A percentile compares a stretch with the other conserved stretches of the same genome.
These are phyloP conservation scores for Fraxinus nigra DNA, from an alignment of 305 asterid genomes.

Conservation along the genomic window DNA sequence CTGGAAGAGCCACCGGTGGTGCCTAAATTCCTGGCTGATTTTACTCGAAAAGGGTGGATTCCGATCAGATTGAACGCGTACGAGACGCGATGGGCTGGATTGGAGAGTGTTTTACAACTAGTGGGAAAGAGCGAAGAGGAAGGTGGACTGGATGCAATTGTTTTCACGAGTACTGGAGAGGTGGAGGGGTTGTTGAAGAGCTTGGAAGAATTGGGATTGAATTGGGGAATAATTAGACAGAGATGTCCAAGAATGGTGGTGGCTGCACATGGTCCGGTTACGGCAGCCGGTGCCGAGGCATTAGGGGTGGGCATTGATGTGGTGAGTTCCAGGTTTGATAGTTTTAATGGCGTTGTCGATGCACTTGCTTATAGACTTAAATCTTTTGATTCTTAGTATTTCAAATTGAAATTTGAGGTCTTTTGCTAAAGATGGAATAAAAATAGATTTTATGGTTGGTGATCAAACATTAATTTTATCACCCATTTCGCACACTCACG, in stretches of 20 bases:
- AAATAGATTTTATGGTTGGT: background rate
- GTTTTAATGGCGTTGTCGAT: slow-evolving; percentile 69
- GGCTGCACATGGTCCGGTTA: slow-evolving; percentile 84
- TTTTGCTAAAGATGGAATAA: background rate
- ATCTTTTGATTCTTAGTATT: slow-evolving; percentile 6
- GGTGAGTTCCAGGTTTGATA: slow-evolving; percentile 63
- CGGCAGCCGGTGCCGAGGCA: slow-evolving; percentile 77
- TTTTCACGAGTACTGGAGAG: slow-evolving; percentile 77
- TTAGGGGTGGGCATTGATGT: slow-evolving; percentile 80
- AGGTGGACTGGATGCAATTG: slow-evolving; percentile 69
- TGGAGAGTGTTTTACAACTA: slow-evolving; percentile 39
- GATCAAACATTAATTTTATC: too few relatives aligned
- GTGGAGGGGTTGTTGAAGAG: slow-evolving; percentile 83
- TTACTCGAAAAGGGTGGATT: slow-evolving; percentile 55
- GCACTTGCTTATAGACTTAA: slow-evolving; percentile 51
- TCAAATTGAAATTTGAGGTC: background rate
- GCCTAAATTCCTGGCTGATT: slow-evolving; percentile 50
- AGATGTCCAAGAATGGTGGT: slow-evolving; percentile 69
- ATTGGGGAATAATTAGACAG: slow-evolving; percentile 64
- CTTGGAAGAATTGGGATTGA: slow-evolving; percentile 56
- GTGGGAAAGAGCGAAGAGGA: slow-evolving; percentile 47
- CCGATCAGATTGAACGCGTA: slow-evolving; percentile 53
- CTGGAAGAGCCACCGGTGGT: slow-evolving; percentile 77
- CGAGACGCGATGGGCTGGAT: slow-evolving; percentile 67
- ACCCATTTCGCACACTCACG: too few relatives aligned